These are phyloP conservation scores for Epichloe hybrida DNA, from an alignment of 2,329 filamentous ascomycete genomes.

Conservation along the genomic window DNA sequence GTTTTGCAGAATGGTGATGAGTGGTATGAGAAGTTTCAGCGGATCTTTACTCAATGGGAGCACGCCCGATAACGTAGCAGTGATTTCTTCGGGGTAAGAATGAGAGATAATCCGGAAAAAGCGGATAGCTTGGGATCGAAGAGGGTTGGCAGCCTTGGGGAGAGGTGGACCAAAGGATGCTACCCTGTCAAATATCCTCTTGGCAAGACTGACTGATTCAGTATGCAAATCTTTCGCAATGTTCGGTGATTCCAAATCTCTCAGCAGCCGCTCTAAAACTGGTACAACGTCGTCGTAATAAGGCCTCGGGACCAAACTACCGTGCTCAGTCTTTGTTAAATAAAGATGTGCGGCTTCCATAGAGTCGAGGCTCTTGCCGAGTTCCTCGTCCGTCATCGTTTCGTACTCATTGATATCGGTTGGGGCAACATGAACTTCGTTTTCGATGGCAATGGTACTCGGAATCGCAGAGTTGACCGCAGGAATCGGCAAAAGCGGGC, in stretches of 20 bases:
- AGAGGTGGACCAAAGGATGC: conserved; percentile 7
- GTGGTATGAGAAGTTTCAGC: conserved; percentile 2
- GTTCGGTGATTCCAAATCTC: conserved; percentile 2
- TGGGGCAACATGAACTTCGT: not conserved
- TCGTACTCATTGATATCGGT: not conserved
- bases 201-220: conserved; percentile 6
- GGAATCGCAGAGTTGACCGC: not conserved
- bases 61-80: conserved; percentile 11
- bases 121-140: conserved; percentile 10
- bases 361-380: not conserved
- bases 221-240: not conserved
- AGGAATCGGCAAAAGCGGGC: not conserved
- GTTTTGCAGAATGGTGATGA: conserved; percentile 2
- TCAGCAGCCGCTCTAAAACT: conserved; percentile 5
- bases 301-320: not conserved
- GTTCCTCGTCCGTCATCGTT: not conserved
- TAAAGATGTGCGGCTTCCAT: conserved; percentile 2
- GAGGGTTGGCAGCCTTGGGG: conserved; percentile 1
- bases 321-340: not conserved
- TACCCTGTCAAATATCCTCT: conserved; percentile 9
- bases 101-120: conserved; percentile 13
- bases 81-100: conserved; percentile 8
- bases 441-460: not conserved
- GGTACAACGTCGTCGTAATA: conserved; percentile 5
- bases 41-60: conserved; percentile 12